phyloP scores from a whole-genome alignment of 177 flowering plant species.

The Tripterygium wilfordii region DNA sequence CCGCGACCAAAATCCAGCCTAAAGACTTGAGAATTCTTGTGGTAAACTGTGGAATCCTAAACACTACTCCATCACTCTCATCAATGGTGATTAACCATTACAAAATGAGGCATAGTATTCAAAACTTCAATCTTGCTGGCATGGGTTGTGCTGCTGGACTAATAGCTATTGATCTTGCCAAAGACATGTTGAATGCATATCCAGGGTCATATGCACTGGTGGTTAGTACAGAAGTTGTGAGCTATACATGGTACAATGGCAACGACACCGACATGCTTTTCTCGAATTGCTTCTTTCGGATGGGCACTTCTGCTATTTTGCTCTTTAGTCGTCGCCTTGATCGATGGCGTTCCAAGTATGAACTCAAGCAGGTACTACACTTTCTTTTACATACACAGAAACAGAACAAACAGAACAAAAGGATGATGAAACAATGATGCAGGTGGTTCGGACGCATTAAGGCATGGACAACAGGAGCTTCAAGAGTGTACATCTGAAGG shows the following conservation, averaged over 20 bases:
- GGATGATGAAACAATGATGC: no score
- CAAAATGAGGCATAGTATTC: slow-evolving; percentile 43
- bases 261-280: slow-evolving; percentile 56
- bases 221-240: slow-evolving; percentile 60
- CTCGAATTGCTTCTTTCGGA: slow-evolving; percentile 72
- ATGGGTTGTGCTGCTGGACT: slow-evolving; percentile 84
- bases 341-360: slow-evolving; percentile 61
- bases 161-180: slow-evolving; percentile 62
- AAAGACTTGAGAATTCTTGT: slow-evolving; percentile 55
- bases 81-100: slow-evolving; percentile 79
- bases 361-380: slow-evolving; percentile 60
- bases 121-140: slow-evolving; percentile 71
- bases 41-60: slow-evolving; percentile 61
- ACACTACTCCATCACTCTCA: slow-evolving; percentile 68
- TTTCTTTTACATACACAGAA: no score
- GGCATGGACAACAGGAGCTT: slow-evolving; percentile 56
- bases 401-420: no score
- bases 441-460: slow-evolving; percentile 58
- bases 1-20: slow-evolving; percentile 30
- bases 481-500: slow-evolving; percentile 39
- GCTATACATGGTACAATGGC: slow-evolving; percentile 61
- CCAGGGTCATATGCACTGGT: slow-evolving; percentile 60
- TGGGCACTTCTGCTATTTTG: slow-evolving; percentile 74
- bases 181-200: slow-evolving; percentile 43
- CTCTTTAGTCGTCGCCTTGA: slow-evolving; percentile 48